Evolutionary conservation across 2,329 filamentous ascomycete species (phyloP).

Genomic region (Exophiala sideris): DNA sequence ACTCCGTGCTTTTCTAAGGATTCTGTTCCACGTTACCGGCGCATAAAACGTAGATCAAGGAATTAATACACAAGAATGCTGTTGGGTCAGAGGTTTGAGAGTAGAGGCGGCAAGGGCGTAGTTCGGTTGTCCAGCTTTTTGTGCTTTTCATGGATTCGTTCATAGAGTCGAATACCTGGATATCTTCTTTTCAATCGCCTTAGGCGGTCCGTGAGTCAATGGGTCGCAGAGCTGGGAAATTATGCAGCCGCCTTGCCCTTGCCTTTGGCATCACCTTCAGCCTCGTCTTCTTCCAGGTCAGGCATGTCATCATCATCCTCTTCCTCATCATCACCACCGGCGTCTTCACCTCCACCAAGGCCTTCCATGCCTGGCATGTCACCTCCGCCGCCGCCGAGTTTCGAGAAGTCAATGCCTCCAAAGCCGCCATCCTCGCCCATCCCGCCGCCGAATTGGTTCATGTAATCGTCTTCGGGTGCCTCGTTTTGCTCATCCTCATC

Average conservation of each 20-base stretch:
- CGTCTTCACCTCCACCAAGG: slow-evolving; percentile 38
- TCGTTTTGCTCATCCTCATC: slow-evolving; percentile 98
- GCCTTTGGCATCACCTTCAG: slow-evolving; percentile 35
- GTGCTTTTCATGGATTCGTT: too few relatives aligned
- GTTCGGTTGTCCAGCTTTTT: too few relatives aligned
- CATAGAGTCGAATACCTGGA: too few relatives aligned
- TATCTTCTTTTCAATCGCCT: too few relatives aligned
- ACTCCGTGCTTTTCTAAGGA: too few relatives aligned
- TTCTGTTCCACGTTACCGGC: too few relatives aligned
- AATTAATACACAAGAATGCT: too few relatives aligned
- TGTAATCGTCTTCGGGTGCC: slow-evolving; percentile 71
- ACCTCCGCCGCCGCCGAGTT: slow-evolving; percentile 66
- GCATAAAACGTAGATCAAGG: too few relatives aligned
- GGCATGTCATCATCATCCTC: slow-evolving; percentile 34
- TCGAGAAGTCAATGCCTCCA: slow-evolving; percentile 79
- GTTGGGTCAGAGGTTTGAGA: too few relatives aligned
- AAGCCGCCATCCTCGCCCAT: slow-evolving; percentile 49
- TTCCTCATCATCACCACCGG: slow-evolving; percentile 57
- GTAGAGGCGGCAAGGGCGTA: too few relatives aligned
- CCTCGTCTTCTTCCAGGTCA: slow-evolving; percentile 39
- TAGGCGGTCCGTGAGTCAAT: too few relatives aligned
- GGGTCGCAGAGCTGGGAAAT: not conserved
- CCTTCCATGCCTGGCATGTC: slow-evolving; percentile 38
- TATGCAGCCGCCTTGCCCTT: slow-evolving; percentile 29
- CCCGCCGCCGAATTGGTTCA: slow-evolving; percentile 53